phyloP scores from a whole-genome alignment of 352 stramenopile species.

The Pythium aquatile region DNA sequence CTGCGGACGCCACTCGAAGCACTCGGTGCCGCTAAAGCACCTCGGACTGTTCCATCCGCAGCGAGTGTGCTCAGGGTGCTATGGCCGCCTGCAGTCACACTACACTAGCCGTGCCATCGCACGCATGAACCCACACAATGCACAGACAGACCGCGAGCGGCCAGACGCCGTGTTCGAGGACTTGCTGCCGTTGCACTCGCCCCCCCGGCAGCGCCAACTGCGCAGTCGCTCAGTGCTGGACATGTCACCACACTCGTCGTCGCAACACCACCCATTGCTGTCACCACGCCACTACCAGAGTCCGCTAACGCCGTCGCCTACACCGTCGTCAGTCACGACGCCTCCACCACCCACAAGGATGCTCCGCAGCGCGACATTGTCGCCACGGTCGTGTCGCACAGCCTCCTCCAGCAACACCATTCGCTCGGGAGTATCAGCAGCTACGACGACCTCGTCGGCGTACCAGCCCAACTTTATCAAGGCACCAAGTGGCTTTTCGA shows the following conservation, averaged over 20 bases:
- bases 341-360: not conserved
- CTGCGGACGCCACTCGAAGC: conserved; percentile 64
- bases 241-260: not conserved
- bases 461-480: conserved; percentile 24
- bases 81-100: conserved; percentile 54
- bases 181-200: conserved; percentile 10
- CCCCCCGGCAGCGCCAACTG: not conserved
- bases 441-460: not conserved
- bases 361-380: conserved; percentile 20
- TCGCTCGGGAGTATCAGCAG: conserved; percentile 7
- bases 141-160: not conserved
- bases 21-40: conserved; percentile 59
- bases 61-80: conserved; percentile 65
- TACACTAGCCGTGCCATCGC: conserved; percentile 36
- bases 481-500: conserved; percentile 23
- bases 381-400: conserved; percentile 9
- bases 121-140: conserved; percentile 20
- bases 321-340: not conserved
- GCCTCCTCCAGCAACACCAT: conserved; percentile 13
- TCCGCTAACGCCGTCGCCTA: conserved; percentile 8
- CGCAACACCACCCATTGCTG: conserved; percentile 12
- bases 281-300: conserved; percentile 12
- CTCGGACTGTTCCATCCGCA: conserved; percentile 54
- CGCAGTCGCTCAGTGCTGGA: conserved; percentile 20
- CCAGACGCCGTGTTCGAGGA: conserved; percentile 8